Evolutionary conservation across 495 filamentous ascomycete genomes (phyloP), one percentile per base, ranked within the genome.

Genomic region (Podospora bellae-mahoneyi): DNA sequence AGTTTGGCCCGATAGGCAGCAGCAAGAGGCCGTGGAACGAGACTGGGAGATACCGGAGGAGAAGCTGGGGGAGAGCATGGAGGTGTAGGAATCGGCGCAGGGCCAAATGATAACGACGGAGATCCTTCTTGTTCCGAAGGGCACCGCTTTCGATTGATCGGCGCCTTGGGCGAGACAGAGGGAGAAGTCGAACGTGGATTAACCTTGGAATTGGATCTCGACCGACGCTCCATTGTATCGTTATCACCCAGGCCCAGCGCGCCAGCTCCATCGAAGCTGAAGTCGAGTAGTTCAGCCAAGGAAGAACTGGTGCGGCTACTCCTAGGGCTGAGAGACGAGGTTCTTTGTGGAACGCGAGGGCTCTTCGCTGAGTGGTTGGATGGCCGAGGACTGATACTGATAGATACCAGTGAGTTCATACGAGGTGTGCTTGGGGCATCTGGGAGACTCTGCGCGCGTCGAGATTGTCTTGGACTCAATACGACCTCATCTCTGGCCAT

Each of bases 391-490:
- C 3, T 7, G 26, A 34, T 15, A 18, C 26, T 23, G 27, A 7
- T 18, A 16, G 18, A 28, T 48, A 63, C n/a, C 27, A 32, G 20
- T 10, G 30, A 34, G 13, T 48, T 48, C 10, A 65, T 44, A 18
- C 62, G 63, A 2, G 72, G 69, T 26, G 66, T 62, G 26, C 60
- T 66, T 64, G 76, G 70, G 1, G 78, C 56, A 18, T 79, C 78
- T 1, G 82, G 80, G 9, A 82, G 73, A 66, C 82, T 82, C 9
- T 74, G 73, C 53, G 80, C 74, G 9, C 80, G 78, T 55, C 75
- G 78, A 16, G 66, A 64, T 23, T 57, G 48, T 60, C 62, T 72
- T 28, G 68, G 23, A 39, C 69, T 64, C 57, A 73, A 57, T 57
- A 69, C 53, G 3, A 74, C 62, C 58, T 82, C 81, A 28, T 83